Conservation (phyloP, 2,329 filamentous ascomycete species). For the Cordyceps tenuipes region DNA sequence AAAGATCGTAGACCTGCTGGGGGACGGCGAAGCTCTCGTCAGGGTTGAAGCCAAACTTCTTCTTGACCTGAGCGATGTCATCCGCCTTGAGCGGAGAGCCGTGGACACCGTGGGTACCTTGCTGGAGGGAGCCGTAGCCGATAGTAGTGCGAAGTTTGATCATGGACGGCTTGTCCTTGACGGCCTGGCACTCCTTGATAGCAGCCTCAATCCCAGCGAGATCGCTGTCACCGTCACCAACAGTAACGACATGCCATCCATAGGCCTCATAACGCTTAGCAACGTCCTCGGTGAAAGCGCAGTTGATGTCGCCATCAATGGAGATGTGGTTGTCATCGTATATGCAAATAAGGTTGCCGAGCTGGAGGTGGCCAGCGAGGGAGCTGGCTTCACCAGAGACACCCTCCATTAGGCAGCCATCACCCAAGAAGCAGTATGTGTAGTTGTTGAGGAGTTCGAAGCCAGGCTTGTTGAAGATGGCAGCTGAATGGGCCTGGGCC, state of each 20-base stretch:
- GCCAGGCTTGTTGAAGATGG: constrained; percentile 91
- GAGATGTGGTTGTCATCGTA: constrained; percentile 99
- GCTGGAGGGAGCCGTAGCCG: constrained; percentile 85
- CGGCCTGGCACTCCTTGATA: constrained; percentile 73
- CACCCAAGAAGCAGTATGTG: constrained; percentile 94
- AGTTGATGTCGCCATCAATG: constrained; percentile 90
- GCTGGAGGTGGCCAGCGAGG: constrained; percentile 88
- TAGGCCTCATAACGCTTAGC: constrained; percentile 91
- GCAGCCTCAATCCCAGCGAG: constrained; percentile 81
- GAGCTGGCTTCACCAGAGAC: constrained; percentile 88
- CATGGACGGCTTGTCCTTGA: constrained; percentile 92
- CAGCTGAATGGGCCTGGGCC: constrained; percentile 84
- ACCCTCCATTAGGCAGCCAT: constrained; percentile 98
- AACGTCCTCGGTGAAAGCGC: constrained; percentile 95
- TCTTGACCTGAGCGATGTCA: constrained; percentile 88
- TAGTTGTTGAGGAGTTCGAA: constrained; percentile 91
- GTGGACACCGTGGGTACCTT: constrained; percentile 94
- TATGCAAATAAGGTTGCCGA: constrained; percentile 93
- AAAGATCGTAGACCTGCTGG: constrained; percentile 87
- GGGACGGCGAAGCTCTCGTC: constrained; percentile 88
- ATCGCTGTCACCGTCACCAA: constrained; percentile 83
- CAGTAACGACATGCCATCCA: constrained; percentile 85
- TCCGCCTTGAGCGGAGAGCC: constrained; percentile 92
- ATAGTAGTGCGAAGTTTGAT: constrained; percentile 98
- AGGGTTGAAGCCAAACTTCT: constrained; percentile 93